Evolutionary conservation across 345 rosid genomes (phyloP).

Genomic region (Bruguiera sexangula): DNA sequence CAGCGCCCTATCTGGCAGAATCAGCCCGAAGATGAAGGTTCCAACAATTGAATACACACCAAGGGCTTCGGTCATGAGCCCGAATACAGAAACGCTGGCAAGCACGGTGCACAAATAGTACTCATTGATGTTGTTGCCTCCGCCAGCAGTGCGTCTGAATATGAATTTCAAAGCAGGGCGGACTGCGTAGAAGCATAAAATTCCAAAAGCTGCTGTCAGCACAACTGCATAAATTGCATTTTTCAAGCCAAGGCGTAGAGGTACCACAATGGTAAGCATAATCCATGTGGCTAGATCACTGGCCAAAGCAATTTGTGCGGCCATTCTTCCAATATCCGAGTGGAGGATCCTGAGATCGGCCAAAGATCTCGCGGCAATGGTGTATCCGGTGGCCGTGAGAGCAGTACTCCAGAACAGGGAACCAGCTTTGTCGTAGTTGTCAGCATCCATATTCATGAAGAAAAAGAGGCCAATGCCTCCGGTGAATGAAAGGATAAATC

Average conservation of each 20-base stretch:
- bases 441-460: neutral
- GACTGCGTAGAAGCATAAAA: conserved; percentile 14
- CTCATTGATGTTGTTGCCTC: conserved; percentile 8
- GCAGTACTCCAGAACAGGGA: conserved; percentile 15
- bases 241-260: neutral
- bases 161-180: conserved; percentile 21
- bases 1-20: conserved; percentile 38
- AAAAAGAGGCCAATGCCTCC: conserved; percentile 36
- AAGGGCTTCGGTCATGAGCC: conserved; percentile 29
- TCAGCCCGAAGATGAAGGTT: conserved; percentile 49
- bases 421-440: neutral
- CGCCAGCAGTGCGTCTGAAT: conserved; percentile 2
- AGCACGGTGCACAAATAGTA: conserved; percentile 12
- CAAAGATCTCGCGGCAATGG: conserved; percentile 25
- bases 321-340: conserved; percentile 29
- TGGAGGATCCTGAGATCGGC: conserved; percentile 26
- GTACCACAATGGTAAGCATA: conserved; percentile 16
- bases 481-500: conserved; percentile 33
- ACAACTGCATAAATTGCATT: neutral
- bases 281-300: conserved; percentile 26
- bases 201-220: conserved; percentile 3
- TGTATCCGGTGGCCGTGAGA: conserved; percentile 25
- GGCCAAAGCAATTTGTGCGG: conserved; percentile 12
- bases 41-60: conserved; percentile 44
- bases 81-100: conserved; percentile 30